Base-by-base conservation (phyloP, 1,284 basidiomycete species). In the Retiboletus flavoniger region DNA sequence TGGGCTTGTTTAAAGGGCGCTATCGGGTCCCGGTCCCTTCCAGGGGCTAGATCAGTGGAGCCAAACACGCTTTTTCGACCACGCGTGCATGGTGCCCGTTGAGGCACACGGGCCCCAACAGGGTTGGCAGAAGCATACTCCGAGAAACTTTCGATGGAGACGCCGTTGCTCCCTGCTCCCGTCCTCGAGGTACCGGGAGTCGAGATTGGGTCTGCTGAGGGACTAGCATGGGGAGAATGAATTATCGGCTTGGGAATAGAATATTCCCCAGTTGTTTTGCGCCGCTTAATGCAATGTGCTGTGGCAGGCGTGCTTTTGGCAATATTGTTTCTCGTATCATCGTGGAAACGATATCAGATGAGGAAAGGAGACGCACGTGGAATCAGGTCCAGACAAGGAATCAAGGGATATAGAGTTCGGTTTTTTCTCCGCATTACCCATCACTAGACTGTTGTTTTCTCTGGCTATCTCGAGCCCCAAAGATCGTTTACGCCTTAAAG, bases 311-410 rank as follows among this genome's bases (percentile, higher is more conserved):
- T 39, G 14, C 60, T 63, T 50, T 49, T 19, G 13, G 16, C 6
- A 19, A 31, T 9, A 31, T 17, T 38, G 35, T 31, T 31, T 10
- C 36, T 45, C 38, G 5, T 45, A 41, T 58, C 26, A 63, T 41
- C 36, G 40, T 11, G 8, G 14, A 41, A 42, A 16, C 5, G 13
- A 41, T 38, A 17, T 43, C 28, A 9, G 4, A 44, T 24, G 29
- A 17, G 14, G 7, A n/a, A 47, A 54, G 10, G 28, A 39, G 43
- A 64, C 63, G 50, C 48, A 62, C 65, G 24, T 29, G 41, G 39
- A 47, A 31, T 41, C 41, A n/a, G 34, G 35, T 32, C 24, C 40
- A 7, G 58, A 28, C 32, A 39, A 44, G 21, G 31, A 28, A 39
- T 10, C 21, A 29, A 41, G 7, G 13, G 32, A 41, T 7, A 32